Evolutionary conservation across 2,329 filamentous ascomycete species (phyloP).

Genomic region (Oidium heveae): DNA sequence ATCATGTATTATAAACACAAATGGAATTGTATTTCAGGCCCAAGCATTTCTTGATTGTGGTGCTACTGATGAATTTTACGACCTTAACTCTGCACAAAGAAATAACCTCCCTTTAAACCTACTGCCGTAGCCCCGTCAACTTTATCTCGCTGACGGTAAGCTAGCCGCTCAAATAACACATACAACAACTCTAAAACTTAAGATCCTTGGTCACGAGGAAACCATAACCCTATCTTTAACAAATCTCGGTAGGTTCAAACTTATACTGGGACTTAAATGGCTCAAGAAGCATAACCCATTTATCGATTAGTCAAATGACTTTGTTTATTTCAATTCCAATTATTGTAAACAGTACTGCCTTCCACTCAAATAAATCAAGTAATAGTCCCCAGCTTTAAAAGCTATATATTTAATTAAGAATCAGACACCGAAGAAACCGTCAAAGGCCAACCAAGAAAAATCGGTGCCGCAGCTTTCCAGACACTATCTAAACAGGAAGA

Average conservation of each 20-base stretch:
- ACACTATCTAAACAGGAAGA: not conserved
- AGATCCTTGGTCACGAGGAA: not conserved
- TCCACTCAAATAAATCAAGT: not conserved
- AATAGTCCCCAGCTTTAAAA: not conserved
- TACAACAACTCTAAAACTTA: not conserved
- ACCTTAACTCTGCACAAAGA: conserved; percentile 1
- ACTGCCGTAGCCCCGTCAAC: not conserved
- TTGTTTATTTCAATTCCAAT: not conserved
- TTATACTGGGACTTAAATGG: not conserved
- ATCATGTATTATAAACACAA: not conserved
- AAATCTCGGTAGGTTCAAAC: not conserved
- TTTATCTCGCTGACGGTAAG: not conserved
- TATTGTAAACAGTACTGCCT: not conserved
- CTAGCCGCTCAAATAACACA: not conserved
- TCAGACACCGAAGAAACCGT: not conserved
- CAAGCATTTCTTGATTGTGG: conserved; percentile 1
- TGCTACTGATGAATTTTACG: conserved; percentile 1
- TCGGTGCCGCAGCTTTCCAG: not conserved
- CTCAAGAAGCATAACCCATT: not conserved
- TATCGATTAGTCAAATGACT: not conserved
- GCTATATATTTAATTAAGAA: not conserved
- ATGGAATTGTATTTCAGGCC: not conserved
- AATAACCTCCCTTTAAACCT: not conserved
- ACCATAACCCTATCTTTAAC: not conserved
- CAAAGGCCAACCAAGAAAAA: not conserved